These are phyloP conservation scores for Aspergillus neoniger DNA, from an alignment of 2,329 filamentous ascomycete species.

Conservation along the genomic window DNA sequence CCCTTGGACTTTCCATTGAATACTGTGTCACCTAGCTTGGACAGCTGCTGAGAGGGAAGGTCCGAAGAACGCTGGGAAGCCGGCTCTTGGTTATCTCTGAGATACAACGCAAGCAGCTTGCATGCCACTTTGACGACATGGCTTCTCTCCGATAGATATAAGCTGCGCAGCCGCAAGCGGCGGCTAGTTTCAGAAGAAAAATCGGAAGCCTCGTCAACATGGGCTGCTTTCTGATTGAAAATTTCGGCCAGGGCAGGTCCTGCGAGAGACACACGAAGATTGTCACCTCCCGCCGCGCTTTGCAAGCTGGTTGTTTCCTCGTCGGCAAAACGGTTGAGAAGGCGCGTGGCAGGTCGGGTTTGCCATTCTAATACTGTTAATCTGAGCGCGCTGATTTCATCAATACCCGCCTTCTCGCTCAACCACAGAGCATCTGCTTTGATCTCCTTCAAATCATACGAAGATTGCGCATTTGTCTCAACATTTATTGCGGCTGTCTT, in stretches of 20 bases:
- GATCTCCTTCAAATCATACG: slow-evolving; percentile 74
- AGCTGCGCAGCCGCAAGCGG: slow-evolving; percentile 67
- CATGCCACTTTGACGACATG: slow-evolving; percentile 67
- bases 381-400: slow-evolving; percentile 79
- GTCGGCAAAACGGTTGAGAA: slow-evolving; percentile 71
- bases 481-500: slow-evolving; percentile 86
- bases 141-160: slow-evolving; percentile 71
- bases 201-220: slow-evolving; percentile 35
- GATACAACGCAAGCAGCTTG: slow-evolving; percentile 41
- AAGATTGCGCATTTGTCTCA: slow-evolving; percentile 65
- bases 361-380: slow-evolving; percentile 83
- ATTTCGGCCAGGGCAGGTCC: slow-evolving; percentile 38
- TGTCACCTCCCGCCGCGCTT: slow-evolving; percentile 69
- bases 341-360: slow-evolving; percentile 69
- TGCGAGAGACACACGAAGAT: slow-evolving; percentile 59
- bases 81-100: slow-evolving; percentile 23
- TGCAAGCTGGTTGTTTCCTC: slow-evolving; percentile 77
- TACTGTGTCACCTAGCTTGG: slow-evolving; percentile 31
- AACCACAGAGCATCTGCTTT: slow-evolving; percentile 87
- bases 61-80: slow-evolving; percentile 11
- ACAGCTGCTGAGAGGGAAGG: slow-evolving; percentile 20
- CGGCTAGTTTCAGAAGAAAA: slow-evolving; percentile 66
- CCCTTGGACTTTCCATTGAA: slow-evolving; percentile 34
- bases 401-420: slow-evolving; percentile 73
- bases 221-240: slow-evolving; percentile 30